Percentiles rank a stretch among this genome's conserved stretches.
Conservation (phyloP, 176 grass and related monocot genomes). For the Cenchrus americanus region DNA sequence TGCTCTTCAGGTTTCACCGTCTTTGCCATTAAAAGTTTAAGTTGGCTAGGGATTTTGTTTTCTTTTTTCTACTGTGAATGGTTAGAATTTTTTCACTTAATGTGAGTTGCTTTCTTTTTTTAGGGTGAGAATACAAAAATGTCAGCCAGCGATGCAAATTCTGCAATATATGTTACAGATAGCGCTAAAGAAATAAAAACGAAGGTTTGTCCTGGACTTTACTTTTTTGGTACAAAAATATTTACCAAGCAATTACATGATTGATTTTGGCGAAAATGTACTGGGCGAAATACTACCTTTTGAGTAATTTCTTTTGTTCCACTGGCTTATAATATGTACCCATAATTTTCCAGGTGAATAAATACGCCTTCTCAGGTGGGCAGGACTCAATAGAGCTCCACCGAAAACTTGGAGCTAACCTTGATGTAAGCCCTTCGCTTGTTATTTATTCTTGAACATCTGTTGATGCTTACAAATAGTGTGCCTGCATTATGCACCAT, state of each 20-base stretch:
- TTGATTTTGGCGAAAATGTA: constrained; percentile 27
- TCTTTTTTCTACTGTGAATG: not conserved
- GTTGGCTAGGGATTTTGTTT: not conserved
- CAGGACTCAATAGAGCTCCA: constrained; percentile 87
- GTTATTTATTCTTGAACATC: not conserved
- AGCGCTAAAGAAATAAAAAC: constrained; percentile 81
- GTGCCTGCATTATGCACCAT: not conserved
- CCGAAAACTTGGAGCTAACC: constrained; percentile 89
- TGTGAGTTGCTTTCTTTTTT: constrained; percentile 19
- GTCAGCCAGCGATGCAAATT: constrained; percentile 97
- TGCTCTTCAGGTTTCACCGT: constrained; percentile 87
- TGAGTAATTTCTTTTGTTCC: not conserved
- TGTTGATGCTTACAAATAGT: not conserved
- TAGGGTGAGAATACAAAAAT: constrained; percentile 96
- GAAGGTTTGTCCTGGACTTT: constrained; percentile 60
- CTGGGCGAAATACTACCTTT: constrained; percentile 9
- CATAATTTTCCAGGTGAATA: constrained; percentile 71
- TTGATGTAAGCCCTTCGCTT: constrained; percentile 52
- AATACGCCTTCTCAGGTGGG: constrained; percentile 91
- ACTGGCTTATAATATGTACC: constrained; percentile 20
- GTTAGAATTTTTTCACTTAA: not conserved
- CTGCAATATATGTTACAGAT: constrained; percentile 98
- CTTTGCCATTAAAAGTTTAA: constrained; percentile 17
- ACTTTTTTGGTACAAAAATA: constrained; percentile 16
- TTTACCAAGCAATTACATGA: not conserved